A percentile compares a stretch with the other conserved stretches of the same genome.
These are phyloP conservation scores for Turnera subulata DNA, from an alignment of 345 rosid species.

Conservation along the genomic window DNA sequence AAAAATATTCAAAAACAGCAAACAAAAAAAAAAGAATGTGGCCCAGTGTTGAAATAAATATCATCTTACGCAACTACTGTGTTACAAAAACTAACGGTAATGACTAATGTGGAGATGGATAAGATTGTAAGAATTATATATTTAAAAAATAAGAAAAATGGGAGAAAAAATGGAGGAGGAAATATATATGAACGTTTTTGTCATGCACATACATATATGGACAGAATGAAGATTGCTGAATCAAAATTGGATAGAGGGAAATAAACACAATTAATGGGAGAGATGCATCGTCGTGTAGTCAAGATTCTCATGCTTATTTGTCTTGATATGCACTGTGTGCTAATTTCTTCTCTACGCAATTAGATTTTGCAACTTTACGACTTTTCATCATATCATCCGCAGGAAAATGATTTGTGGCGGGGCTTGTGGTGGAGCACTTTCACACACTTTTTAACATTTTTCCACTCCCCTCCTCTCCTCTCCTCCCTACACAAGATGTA, in stretches of 20 bases:
- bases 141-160: too few relatives aligned
- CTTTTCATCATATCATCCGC: conserved; percentile 18
- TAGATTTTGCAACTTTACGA: neutral
- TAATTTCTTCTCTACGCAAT: conserved; percentile 11
- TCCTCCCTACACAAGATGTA: neutral
- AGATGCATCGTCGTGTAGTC: conserved; percentile 18
- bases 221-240: conserved; percentile 18
- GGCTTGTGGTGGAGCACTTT: conserved; percentile 26
- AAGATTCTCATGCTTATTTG: conserved; percentile 33
- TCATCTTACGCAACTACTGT: too few relatives aligned
- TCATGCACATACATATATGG: conserved; percentile 15
- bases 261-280: conserved; percentile 2
- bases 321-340: neutral
- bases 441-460: neutral
- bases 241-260: conserved; percentile 27
- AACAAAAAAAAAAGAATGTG: too few relatives aligned
- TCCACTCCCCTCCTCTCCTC: too few relatives aligned
- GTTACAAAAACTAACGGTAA: too few relatives aligned
- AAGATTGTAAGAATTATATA: too few relatives aligned
- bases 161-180: too few relatives aligned
- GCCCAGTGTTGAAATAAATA: too few relatives aligned
- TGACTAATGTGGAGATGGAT: too few relatives aligned
- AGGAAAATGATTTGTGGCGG: neutral
- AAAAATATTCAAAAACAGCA: too few relatives aligned
- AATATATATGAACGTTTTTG: neutral